Conservation (phyloP, 2,329 filamentous ascomycete genomes). For the Fusarium acutatum region DNA sequence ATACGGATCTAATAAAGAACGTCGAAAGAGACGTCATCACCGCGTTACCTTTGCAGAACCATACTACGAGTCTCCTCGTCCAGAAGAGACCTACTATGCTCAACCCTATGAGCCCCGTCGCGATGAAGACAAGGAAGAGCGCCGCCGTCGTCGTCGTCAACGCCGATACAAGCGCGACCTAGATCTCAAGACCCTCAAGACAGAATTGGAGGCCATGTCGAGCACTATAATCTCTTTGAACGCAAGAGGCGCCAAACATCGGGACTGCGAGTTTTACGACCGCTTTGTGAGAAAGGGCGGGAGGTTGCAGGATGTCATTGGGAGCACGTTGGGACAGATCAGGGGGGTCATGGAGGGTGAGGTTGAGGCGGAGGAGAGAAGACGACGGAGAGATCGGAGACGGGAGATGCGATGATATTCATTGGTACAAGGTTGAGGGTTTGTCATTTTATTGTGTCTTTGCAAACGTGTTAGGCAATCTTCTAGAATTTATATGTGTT, state of each 20-base stretch:
- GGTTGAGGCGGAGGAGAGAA: constrained; percentile 14
- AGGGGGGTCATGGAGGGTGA: constrained; percentile 28
- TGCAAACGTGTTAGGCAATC: not conserved
- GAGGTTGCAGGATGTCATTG: constrained; percentile 37
- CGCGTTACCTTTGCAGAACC: constrained; percentile 39
- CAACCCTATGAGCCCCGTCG: constrained; percentile 10
- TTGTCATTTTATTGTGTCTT: not conserved
- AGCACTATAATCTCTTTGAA: constrained; percentile 40
- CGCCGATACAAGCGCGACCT: constrained; percentile 25
- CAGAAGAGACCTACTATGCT: constrained; percentile 23
- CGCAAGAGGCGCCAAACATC: constrained; percentile 30
- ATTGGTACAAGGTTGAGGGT: not conserved
- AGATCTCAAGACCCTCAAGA: constrained; percentile 34
- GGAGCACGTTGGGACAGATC: constrained; percentile 37
- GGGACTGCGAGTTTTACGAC: constrained; percentile 41
- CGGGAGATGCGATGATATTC: constrained; percentile 4
- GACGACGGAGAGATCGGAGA: constrained; percentile 13
- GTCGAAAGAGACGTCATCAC: constrained; percentile 30
- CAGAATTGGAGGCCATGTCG: constrained; percentile 40
- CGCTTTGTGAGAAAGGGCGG: constrained; percentile 39
- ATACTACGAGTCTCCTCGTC: constrained; percentile 17
- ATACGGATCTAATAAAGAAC: constrained; percentile 29
- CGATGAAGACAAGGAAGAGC: constrained; percentile 25
- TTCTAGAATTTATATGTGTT: constrained; percentile 20
- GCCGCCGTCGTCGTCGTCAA: constrained; percentile 29